Percentiles rank a stretch among this genome's conserved stretches.
Conservation (phyloP, 441 rosid genomes). For the Croton setiger region DNA sequence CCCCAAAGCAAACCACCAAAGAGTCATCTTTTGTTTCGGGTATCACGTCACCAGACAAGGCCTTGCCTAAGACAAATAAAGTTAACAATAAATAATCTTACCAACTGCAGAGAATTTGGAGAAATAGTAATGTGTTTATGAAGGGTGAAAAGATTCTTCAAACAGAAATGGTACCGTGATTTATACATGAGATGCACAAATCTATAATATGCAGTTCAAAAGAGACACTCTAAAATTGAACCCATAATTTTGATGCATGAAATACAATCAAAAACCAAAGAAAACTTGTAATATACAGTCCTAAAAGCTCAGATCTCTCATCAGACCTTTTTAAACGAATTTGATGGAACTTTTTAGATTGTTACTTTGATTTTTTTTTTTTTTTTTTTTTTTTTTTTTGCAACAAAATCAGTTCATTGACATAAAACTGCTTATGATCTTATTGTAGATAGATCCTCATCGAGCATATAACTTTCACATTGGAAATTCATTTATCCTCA, state of each 20-base stretch:
- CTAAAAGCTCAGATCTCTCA: not conserved
- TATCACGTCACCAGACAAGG: conserved; percentile 39
- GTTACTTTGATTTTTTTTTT: not conserved
- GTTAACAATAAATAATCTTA: not conserved
- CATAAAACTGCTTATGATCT: not conserved
- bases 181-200: not conserved
- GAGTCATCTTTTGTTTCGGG: conserved; percentile 47
- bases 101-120: not conserved
- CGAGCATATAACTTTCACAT: not conserved
- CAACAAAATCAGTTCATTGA: not conserved
- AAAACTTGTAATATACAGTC: not conserved
- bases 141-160: not conserved
- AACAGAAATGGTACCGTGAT: not conserved
- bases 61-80: conserved; percentile 45
- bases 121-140: not conserved
- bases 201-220: not conserved
- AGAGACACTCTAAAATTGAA: not conserved
- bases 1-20: conserved; percentile 85
- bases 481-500: not conserved
- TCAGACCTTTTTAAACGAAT: not conserved
- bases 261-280: not conserved
- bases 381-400: too few relatives aligned
- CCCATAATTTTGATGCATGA: not conserved
- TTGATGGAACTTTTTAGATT: not conserved
- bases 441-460: not conserved